phyloP scores from a whole-genome alignment of 2,329 filamentous ascomycete species.

The Colletotrichum melonis region DNA sequence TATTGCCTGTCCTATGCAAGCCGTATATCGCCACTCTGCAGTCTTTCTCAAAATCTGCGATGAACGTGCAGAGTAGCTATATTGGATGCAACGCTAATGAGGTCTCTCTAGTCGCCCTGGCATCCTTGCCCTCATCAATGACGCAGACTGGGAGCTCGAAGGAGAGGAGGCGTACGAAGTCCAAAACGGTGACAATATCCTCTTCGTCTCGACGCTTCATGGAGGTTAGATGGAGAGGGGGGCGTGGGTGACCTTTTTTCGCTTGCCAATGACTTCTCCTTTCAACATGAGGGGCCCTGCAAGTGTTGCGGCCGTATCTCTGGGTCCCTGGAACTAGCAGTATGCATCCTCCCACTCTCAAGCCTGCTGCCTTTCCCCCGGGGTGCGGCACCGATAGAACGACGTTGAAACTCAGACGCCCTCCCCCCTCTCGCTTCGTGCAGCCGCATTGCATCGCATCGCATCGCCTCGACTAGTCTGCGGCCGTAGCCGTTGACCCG shows the following conservation, averaged over 20 bases:
- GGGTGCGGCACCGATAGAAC: slow-evolving; percentile 14
- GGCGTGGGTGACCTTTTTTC: slow-evolving; percentile 17
- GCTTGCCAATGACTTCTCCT: slow-evolving; percentile 15
- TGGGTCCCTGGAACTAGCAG: slow-evolving; percentile 22
- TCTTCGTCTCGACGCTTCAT: slow-evolving; percentile 97
- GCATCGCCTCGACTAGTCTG: slow-evolving; percentile 23
- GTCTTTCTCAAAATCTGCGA: not conserved
- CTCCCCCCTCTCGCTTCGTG: slow-evolving; percentile 17
- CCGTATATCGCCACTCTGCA: slow-evolving; percentile 23
- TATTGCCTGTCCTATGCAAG: not conserved
- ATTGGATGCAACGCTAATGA: slow-evolving; percentile 35
- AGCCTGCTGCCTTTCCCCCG: not conserved
- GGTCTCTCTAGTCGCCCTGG: slow-evolving; percentile 78
- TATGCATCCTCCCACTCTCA: slow-evolving; percentile 19
- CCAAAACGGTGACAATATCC: slow-evolving; percentile 83
- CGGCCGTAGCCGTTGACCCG: slow-evolving; percentile 27
- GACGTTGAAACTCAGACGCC: slow-evolving; percentile 34
- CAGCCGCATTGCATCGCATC: slow-evolving; percentile 1
- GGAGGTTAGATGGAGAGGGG: slow-evolving; percentile 72
- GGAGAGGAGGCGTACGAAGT: slow-evolving; percentile 92
- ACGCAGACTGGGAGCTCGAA: slow-evolving; percentile 98
- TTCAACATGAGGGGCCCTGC: slow-evolving; percentile 19
- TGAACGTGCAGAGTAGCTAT: slow-evolving; percentile 1
- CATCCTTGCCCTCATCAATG: slow-evolving; percentile 96
- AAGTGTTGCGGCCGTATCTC: slow-evolving; percentile 28